Evolutionary conservation across 768 basidiomycete genomes (phyloP).

Genomic region (Phaeolepiota aurea): DNA sequence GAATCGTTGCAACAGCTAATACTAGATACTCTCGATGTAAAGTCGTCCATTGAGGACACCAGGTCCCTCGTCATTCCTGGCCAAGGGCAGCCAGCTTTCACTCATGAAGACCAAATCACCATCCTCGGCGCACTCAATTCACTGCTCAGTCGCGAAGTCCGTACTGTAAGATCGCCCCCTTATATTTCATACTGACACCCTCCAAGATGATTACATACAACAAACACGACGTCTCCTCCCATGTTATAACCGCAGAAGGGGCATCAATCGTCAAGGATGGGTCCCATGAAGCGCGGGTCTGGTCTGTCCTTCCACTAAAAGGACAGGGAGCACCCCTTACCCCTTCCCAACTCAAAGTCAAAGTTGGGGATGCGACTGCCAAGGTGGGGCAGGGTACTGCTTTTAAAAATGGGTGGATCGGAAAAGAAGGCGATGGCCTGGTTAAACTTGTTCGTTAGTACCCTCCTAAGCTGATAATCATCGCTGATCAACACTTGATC

Average conservation of each 20-base stretch:
- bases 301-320: conserved; percentile 70
- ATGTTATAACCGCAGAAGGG: conserved; percentile 80
- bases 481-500: neutral
- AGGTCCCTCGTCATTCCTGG: conserved; percentile 62
- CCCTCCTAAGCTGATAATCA: neutral
- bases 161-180: conserved; percentile 11
- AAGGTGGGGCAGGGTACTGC: conserved; percentile 94
- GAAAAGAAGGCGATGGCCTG: conserved; percentile 82
- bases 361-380: conserved; percentile 79
- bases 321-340: conserved; percentile 64
- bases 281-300: conserved; percentile 94
- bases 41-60: conserved; percentile 57
- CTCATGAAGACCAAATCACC: conserved; percentile 72
- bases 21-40: conserved; percentile 58
- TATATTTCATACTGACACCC: conserved; percentile 1
- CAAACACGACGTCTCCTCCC: conserved; percentile 65
- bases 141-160: conserved; percentile 74
- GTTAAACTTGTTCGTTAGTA: conserved; percentile 68
- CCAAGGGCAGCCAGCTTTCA: conserved; percentile 42
- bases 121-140: conserved; percentile 92
- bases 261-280: conserved; percentile 68
- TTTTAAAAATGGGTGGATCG: conserved; percentile 97
- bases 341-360: conserved; percentile 58
- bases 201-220: conserved; percentile 77
- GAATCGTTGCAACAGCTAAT: conserved; percentile 76